phyloP scores from a whole-genome alignment of 148 eudicot species.

The Silene uniflora region DNA sequence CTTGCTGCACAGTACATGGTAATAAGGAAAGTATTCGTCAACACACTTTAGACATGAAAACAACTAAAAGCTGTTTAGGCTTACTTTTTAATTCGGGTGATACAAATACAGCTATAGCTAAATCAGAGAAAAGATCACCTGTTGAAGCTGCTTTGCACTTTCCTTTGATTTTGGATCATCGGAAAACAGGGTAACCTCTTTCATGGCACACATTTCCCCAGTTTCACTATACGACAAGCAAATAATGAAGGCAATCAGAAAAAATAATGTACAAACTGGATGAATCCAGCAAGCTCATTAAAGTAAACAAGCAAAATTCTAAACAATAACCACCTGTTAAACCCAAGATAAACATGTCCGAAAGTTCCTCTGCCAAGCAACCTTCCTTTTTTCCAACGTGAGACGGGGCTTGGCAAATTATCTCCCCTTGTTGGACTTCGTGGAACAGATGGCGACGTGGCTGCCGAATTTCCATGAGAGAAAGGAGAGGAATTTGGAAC shows the following conservation, averaged over 20 bases:
- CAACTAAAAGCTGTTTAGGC: not conserved
- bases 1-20: not conserved
- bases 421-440: constrained; percentile 88
- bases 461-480: constrained; percentile 78
- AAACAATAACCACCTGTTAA: constrained; percentile 59
- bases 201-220: constrained; percentile 99
- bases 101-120: not conserved
- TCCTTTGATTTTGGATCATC: constrained; percentile 96
- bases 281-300: not conserved
- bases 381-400: constrained; percentile 92
- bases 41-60: not conserved
- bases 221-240: constrained; percentile 52
- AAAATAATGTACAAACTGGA: not conserved
- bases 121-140: constrained; percentile 37
- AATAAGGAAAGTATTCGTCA: not conserved
- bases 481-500: constrained; percentile 58
- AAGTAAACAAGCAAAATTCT: not conserved
- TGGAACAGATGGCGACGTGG: constrained; percentile 76
- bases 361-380: constrained; percentile 93
- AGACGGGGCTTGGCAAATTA: constrained; percentile 66
- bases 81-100: not conserved
- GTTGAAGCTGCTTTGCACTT: constrained; percentile 91
- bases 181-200: constrained; percentile 88
- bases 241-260: constrained; percentile 14
- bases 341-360: constrained; percentile 96